A percentile compares a stretch with the other conserved stretches of the same genome.
Conservation (phyloP, 2,329 filamentous ascomycete genomes). For the Fonsecaea pedrosoi region DNA sequence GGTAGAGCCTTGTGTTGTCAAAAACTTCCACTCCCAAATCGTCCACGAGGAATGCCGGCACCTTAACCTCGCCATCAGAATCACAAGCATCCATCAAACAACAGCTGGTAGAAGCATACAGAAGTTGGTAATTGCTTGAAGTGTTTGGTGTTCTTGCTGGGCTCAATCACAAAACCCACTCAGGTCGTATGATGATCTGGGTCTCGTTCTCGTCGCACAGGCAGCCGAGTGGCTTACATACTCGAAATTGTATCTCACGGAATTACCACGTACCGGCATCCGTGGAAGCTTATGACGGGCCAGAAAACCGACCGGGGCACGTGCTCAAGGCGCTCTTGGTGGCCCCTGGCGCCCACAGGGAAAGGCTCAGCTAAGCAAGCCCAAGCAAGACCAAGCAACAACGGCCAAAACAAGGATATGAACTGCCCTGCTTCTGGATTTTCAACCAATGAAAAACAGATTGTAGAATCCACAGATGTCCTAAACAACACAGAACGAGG, state of each 20-base stretch:
- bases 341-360: not conserved
- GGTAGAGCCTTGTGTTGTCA: not conserved
- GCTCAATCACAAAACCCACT: not conserved
- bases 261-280: not conserved
- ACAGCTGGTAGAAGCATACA: not conserved
- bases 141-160: not conserved
- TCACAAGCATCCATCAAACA: not conserved
- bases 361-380: not conserved
- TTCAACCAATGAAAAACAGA: not conserved
- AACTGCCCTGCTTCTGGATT: not conserved
- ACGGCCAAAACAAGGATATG: not conserved
- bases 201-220: slow-evolving; percentile 7
- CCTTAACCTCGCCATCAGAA: not conserved
- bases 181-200: slow-evolving; percentile 1
- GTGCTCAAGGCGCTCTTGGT: not conserved
- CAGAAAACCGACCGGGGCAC: not conserved
- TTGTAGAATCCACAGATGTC: not conserved
- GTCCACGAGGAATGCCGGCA: not conserved
- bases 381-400: not conserved
- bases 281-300: not conserved
- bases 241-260: not conserved
- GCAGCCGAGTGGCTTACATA: not conserved
- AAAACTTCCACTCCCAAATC: not conserved
- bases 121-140: not conserved
- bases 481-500: not conserved